Base-by-base conservation (phyloP, 2,329 filamentous ascomycete genomes). In the Cercospora sojina region DNA sequence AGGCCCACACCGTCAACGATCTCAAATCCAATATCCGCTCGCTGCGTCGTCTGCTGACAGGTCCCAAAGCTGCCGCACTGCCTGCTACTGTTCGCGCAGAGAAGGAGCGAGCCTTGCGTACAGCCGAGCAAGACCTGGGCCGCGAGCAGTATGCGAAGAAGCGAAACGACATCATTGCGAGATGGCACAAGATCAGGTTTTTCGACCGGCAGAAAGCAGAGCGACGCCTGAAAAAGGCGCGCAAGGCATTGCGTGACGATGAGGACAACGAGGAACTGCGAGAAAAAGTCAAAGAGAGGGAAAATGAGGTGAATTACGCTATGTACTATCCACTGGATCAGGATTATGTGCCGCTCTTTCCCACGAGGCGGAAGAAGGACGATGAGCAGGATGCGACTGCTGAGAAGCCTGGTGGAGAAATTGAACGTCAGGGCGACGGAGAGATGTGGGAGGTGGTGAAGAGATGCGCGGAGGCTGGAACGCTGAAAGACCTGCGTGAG, bases 161-260 rank as follows among this genome's bases (percentile, higher is more conserved):
- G 75, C 84, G 87, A 71, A 84, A 84, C 72, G 84, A 87, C 66
- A 91, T 93, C 86, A 92, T 93, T 69, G 83, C 83, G 59, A 90
- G 89, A 77, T 95, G 93, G 73, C 91, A 94, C 77, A 93, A 92
- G 86, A 87, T 94, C 59, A 84, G 91, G 29, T 95, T 95, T 77
- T 94, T 94, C 78, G 91, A 91, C 91, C 85, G 90, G 57, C 89
- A 91, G 79, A 93, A 92, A 78, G 90, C 90, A 29, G 84, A 84
- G 59, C 84, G 90, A 65, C 82, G 88, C 49, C 81, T 87, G 61
- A 93, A 90, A 77, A 86, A 88, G 74, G 80, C 91, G 60, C 81
- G 83, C 72, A 87, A 86, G 73, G 84, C 85, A 70, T 79, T 91
- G 43, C 79, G 84, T 18, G 60, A 83, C 85, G 71, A 68, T 32